Evolutionary conservation across 495 filamentous ascomycete species (phyloP), one percentile per base, ranked within the genome.

Genomic region (Hamigera avellanea): DNA sequence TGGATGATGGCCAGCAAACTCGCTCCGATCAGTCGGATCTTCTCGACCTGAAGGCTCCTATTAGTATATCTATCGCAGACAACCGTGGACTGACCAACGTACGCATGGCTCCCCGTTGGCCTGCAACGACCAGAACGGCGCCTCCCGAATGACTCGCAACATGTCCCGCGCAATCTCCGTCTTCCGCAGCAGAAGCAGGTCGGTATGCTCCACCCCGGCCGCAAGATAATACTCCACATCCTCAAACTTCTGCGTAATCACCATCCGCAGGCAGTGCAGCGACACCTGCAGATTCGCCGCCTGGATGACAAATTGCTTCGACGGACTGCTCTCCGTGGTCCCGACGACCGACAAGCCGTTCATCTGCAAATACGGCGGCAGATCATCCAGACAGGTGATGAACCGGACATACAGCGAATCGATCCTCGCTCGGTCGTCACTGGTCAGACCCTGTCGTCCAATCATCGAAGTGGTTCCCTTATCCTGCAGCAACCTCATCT

Each of bases 1-100:
- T 54, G 45, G 14, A 54, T 53, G 14, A 56, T 51, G 28, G 44
- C 52, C 12, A 56, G 41, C 4, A 56, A 37, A 29, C 43, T 46
- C 14, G 52, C 52, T 13, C 52, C 50, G 6, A 53, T 51, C 14
- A 53, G 44, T 12, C 52, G 41, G 14, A 56, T 50, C 29, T 56
- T 56, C 36, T 56, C 52, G 1, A 56, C 52, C 52, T 55, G 16
- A 19, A 23, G n/a, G 26, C 34, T 16, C 32, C 17, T 13, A 39
- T 53, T 39, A 44, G 44, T 31, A 41, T 30, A 9, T 8, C 2
- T 16, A 14, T 7, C 8, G 21, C n/a, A n/a, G n/a, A n/a, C n/a
- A n/a, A n/a, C n/a, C n/a, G n/a, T n/a, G 15, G 14, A 23, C 14
- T 17, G 6, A 6, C n/a, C 12, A 15, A 5, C 15, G 40, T 33